Conservation (phyloP, 208 protist species). For the Trichomonas gallinae region DNA sequence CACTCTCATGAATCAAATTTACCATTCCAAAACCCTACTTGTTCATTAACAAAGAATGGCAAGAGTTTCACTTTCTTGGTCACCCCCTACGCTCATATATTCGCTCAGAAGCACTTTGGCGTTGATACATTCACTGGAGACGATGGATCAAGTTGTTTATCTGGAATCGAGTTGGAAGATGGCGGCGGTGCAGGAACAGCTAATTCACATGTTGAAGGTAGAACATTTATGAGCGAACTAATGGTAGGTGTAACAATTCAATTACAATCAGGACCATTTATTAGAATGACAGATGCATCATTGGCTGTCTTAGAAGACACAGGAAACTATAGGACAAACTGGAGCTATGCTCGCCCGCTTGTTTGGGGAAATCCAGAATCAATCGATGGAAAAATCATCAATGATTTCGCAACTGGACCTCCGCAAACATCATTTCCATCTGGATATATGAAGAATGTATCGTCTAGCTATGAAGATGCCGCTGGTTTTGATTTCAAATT, state of each 20-base stretch:
- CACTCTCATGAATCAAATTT: not conserved
- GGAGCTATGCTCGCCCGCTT: not conserved
- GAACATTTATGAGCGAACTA: not conserved
- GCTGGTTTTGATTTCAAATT: too few species aligned
- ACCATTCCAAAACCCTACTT: not conserved
- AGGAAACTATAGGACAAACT: not conserved
- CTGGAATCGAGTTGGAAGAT: not conserved
- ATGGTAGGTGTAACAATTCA: not conserved
- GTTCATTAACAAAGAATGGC: not conserved
- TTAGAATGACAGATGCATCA: not conserved
- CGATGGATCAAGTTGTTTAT: not conserved
- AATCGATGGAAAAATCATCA: too few species aligned
- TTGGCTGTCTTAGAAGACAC: not conserved
- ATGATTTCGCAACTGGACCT: not conserved
- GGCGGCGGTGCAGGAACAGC: not conserved
- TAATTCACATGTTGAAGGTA: not conserved
- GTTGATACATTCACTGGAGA: not conserved
- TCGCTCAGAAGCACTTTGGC: not conserved
- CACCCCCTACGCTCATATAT: not conserved
- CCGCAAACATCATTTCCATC: not conserved
- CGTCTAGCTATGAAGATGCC: not conserved
- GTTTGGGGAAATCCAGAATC: not conserved
- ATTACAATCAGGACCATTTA: not conserved
- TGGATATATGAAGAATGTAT: not conserved
- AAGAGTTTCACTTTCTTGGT: not conserved